These are phyloP conservation scores for Rhodotorula kratochvilovae DNA, from an alignment of 768 basidiomycete genomes.

Conservation along the genomic window DNA sequence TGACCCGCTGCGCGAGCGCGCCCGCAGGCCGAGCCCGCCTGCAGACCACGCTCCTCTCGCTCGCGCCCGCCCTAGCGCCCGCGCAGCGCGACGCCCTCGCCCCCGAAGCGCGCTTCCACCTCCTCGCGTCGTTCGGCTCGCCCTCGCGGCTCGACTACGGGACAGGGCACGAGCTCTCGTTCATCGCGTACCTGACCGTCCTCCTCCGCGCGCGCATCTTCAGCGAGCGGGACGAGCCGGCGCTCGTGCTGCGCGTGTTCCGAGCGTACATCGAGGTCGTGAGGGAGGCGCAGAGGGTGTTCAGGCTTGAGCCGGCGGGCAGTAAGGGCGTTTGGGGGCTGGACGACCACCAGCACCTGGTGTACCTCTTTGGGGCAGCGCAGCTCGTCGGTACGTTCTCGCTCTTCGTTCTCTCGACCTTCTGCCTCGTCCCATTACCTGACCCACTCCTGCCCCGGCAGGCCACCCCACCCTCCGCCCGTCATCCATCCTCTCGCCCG, in stretches of 20 bases:
- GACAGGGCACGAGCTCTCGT: constrained; percentile 85
- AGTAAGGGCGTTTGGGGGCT: constrained; percentile 98
- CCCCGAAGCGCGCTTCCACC: constrained; percentile 70
- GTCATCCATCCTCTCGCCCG: constrained; percentile 53
- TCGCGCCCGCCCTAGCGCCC: constrained; percentile 45
- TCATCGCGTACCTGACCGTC: constrained; percentile 36
- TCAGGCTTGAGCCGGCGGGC: constrained; percentile 90
- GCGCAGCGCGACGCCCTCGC: constrained; percentile 42
- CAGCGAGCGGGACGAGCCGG: constrained; percentile 60
- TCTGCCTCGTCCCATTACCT: not conserved
- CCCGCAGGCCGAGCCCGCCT: not conserved
- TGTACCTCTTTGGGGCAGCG: constrained; percentile 85
- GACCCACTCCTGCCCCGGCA: not conserved
- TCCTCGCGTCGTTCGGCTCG: constrained; percentile 80
- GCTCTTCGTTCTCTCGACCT: constrained; percentile 43
- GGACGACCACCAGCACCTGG: constrained; percentile 55
- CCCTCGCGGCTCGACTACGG: constrained; percentile 92
- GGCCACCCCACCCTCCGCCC: constrained; percentile 35
- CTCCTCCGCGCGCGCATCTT: constrained; percentile 57
- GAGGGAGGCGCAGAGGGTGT: constrained; percentile 85
- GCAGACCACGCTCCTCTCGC: constrained; percentile 57
- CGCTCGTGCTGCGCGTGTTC: constrained; percentile 62
- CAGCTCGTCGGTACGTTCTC: constrained; percentile 57
- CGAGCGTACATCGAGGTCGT: constrained; percentile 71
- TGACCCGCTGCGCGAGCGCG: not conserved